phyloP scores from a whole-genome alignment of 163 green algal genomes.

The Prototheca wickerhamii region DNA sequence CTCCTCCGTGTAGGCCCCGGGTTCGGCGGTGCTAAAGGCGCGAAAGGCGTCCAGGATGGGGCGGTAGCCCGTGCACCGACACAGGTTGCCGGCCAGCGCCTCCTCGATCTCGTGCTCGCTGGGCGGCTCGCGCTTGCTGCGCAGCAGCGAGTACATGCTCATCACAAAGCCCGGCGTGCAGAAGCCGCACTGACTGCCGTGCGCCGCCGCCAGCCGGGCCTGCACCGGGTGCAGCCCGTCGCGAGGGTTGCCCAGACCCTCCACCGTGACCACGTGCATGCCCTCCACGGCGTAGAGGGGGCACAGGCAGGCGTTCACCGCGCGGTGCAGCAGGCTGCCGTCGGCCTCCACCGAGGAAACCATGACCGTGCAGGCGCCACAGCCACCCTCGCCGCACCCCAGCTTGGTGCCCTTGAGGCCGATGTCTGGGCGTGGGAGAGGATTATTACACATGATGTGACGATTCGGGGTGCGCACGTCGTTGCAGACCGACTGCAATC shows the following conservation, averaged over 20 bases:
- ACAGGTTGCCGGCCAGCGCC: conserved; percentile 90
- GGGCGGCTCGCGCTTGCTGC: conserved; percentile 44
- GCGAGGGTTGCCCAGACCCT: conserved; percentile 80
- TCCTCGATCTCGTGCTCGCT: conserved; percentile 88
- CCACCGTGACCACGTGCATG: conserved; percentile 89
- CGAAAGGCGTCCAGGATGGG: conserved; percentile 96
- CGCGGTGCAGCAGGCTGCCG: conserved; percentile 55
- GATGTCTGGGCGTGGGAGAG: conserved; percentile 45
- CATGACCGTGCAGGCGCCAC: conserved; percentile 95
- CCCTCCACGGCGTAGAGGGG: conserved; percentile 89
- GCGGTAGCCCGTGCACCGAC: conserved; percentile 92
- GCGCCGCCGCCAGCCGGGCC: conserved; percentile 68
- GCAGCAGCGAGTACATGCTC: conserved; percentile 89
- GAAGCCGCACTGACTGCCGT: conserved; percentile 96
- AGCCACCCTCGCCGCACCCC: conserved; percentile 92
- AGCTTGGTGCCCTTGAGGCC: conserved; percentile 90
- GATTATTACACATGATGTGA: not conserved
- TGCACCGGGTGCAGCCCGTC: conserved; percentile 90
- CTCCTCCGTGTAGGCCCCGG: conserved; percentile 74
- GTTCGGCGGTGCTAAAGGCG: conserved; percentile 72
- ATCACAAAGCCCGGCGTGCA: conserved; percentile 99
- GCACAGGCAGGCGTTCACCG: conserved; percentile 93
- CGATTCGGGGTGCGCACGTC: not conserved
- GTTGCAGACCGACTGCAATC: not conserved
- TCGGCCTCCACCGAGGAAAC: conserved; percentile 55